Conservation (phyloP, 2,329 filamentous ascomycete genomes). For the Paecilomyces sp. region DNA sequence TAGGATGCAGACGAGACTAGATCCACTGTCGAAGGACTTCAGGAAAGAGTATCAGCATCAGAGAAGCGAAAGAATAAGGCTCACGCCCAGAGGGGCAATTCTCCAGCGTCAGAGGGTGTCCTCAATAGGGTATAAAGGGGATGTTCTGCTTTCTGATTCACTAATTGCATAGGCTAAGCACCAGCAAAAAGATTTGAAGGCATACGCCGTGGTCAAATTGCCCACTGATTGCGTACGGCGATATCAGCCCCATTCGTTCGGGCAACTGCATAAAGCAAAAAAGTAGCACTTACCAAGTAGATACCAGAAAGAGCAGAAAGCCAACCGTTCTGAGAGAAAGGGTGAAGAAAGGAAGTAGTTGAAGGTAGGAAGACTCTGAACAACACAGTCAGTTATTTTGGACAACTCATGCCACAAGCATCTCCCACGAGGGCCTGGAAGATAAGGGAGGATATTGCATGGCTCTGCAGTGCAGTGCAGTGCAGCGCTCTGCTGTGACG, state of each 20-base stretch:
- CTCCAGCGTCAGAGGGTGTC: constrained; percentile 7
- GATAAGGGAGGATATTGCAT: background rate
- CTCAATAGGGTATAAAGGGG: background rate
- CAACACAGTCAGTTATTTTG: constrained; percentile 8
- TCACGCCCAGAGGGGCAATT: background rate
- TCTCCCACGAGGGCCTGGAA: background rate
- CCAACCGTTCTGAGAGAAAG: constrained; percentile 8
- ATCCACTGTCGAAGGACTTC: constrained; percentile 6
- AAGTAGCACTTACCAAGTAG: constrained; percentile 23
- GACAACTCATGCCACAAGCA: background rate
- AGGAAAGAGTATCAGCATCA: background rate
- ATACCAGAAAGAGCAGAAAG: constrained; percentile 7
- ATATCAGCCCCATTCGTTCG: constrained; percentile 11
- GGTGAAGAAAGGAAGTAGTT: constrained; percentile 9
- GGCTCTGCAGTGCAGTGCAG: constrained; percentile 9
- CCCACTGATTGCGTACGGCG: constrained; percentile 29
- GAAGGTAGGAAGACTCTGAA: constrained; percentile 10
- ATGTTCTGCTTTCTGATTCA: background rate
- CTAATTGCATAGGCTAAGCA: constrained; percentile 12
- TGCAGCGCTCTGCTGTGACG: constrained; percentile 9
- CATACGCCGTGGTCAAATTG: constrained; percentile 27
- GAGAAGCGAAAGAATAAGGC: background rate
- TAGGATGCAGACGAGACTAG: background rate
- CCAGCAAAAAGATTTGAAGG: constrained; percentile 23
- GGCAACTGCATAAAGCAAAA: constrained; percentile 21